Evolutionary conservation across 225 moss, liverwort and hornwort genomes (phyloP).

Genomic region (Thuidium tamariscinum): DNA sequence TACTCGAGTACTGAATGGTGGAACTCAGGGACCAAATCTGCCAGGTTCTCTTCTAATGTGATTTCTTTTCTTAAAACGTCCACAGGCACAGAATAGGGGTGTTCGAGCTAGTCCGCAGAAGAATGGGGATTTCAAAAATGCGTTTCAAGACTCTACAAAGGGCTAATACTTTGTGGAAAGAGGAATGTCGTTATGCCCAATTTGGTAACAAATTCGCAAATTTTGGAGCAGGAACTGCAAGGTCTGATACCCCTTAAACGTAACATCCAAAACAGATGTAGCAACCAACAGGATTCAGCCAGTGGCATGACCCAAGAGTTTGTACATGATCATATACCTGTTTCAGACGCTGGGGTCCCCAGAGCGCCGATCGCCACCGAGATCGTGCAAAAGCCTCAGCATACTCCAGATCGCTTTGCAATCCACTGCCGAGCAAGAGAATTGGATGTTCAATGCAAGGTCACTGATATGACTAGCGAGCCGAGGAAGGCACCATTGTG

Average conservation of each 20-base stretch:
- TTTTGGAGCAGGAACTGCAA: background rate
- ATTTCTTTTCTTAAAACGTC: background rate
- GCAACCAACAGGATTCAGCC: background rate
- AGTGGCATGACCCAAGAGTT: background rate
- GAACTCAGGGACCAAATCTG: background rate
- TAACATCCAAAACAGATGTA: background rate
- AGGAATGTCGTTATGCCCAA: background rate
- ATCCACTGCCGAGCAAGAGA: conserved; percentile 47
- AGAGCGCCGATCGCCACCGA: conserved; percentile 73
- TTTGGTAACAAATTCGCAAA: background rate
- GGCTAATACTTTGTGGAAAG: background rate
- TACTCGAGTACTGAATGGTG: background rate
- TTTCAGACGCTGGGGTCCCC: conserved; percentile 92
- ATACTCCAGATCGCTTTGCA: conserved; percentile 84
- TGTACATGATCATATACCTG: conserved; percentile 3
- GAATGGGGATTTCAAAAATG: background rate
- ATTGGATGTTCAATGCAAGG: background rate
- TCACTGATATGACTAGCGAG: background rate
- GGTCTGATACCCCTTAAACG: background rate
- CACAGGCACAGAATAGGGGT: background rate
- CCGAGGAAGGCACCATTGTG: background rate
- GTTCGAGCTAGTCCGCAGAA: background rate
- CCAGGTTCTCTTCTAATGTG: background rate
- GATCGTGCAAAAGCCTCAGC: conserved; percentile 75
- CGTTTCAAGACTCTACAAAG: background rate